Evolutionary conservation across 768 basidiomycete species (phyloP), one percentile per base, ranked within the genome.

Genomic region (Aureoboletus auriporus): DNA sequence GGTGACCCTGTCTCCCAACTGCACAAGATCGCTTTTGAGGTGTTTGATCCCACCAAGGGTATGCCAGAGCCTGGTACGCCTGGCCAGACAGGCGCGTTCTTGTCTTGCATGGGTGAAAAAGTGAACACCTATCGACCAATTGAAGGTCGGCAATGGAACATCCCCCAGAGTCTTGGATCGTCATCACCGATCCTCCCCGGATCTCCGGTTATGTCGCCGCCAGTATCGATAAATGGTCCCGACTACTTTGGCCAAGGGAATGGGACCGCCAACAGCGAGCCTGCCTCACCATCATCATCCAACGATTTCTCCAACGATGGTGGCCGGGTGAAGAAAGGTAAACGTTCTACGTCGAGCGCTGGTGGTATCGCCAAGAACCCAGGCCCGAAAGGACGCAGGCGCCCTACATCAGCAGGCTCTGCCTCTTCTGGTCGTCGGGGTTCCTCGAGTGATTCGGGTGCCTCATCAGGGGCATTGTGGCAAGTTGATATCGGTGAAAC

Each of bases 1-100:
- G 93, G 93, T 2, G 94, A 97, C 60, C 87, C 93, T 12, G 93
- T 98, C 37, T 93, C 92, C 17, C 94, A 97, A 62, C 75, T 96
- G 47, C 93, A 95, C 74, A 96, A 95, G 73, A 86, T 96, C 53
- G 92, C 92, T 1, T 92, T 94, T 55, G 92, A 94, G 70, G 89
- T 94, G 13, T 91, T 81, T 55, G 91, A 92, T 59, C 71, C 77
- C 9, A 73, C 70, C 56, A 86, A 83, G 65, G 76, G 76, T 40
- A 73, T 80, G 65, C 84, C 87, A 4, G 86, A 90, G 46, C 79
- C 80, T 10, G 89, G 89, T 26, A 85, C 85, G 1, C 86, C 88
- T 1, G 91, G 91, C 16, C 64, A 75, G 31, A 85, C 82, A 7
- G 89, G 91, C 36, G 82, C 89, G 8, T 94, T 91, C 77, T 66